Evolutionary conservation across 2,329 filamentous ascomycete species (phyloP).

Genomic region (Fusarium tanahbumbuense): DNA sequence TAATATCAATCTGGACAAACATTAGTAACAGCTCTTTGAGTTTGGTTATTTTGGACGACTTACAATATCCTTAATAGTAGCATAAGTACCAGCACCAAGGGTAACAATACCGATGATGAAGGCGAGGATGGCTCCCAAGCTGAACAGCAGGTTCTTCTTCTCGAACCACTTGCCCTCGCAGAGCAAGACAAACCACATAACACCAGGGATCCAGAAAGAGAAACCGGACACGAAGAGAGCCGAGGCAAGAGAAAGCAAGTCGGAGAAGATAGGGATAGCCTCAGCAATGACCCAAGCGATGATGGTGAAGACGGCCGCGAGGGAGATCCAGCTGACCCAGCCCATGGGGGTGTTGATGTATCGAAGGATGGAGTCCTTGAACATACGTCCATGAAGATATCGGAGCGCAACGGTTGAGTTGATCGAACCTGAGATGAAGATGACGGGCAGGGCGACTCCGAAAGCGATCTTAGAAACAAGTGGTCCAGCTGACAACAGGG

Average conservation of each 20-base stretch:
- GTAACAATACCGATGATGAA: slow-evolving; percentile 37
- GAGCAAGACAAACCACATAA: slow-evolving; percentile 37
- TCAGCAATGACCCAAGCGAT: slow-evolving; percentile 38
- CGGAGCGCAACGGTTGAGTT: slow-evolving; percentile 37
- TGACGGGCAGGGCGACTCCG: slow-evolving; percentile 71
- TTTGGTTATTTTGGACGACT: background rate
- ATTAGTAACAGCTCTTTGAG: background rate
- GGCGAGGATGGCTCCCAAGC: slow-evolving; percentile 31
- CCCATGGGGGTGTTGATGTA: slow-evolving; percentile 36
- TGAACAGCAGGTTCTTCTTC: slow-evolving; percentile 36
- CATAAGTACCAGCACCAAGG: slow-evolving; percentile 37
- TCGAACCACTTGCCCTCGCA: slow-evolving; percentile 35
- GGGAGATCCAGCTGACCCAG: slow-evolving; percentile 35
- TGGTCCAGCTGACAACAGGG: slow-evolving; percentile 72
- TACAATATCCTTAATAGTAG: slow-evolving; percentile 40
- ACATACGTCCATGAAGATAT: slow-evolving; percentile 39
- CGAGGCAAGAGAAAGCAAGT: slow-evolving; percentile 32
- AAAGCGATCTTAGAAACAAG: slow-evolving; percentile 75
- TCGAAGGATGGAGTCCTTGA: slow-evolving; percentile 34
- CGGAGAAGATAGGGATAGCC: slow-evolving; percentile 38
- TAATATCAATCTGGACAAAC: slow-evolving; percentile 20
- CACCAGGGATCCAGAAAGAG: slow-evolving; percentile 36
- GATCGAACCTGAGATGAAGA: slow-evolving; percentile 48
- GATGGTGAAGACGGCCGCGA: slow-evolving; percentile 32
- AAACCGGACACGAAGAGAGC: slow-evolving; percentile 36